Conservation (phyloP, 257 asterid species). For the Leptodermis oblonga region DNA sequence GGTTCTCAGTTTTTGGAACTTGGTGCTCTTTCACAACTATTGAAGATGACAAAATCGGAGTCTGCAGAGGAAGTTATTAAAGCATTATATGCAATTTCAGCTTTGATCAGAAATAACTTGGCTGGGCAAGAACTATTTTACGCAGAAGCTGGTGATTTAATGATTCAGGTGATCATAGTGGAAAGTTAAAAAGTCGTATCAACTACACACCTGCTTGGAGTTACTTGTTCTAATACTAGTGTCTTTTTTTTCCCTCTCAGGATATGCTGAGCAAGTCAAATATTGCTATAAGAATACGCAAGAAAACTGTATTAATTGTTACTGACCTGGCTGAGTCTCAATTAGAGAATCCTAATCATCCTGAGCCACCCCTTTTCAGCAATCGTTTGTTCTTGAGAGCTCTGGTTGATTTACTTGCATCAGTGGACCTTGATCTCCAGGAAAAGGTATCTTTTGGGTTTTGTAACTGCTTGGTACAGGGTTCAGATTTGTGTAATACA, state of each 20-base stretch:
- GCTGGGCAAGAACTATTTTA: constrained; percentile 63
- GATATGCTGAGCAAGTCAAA: constrained; percentile 62
- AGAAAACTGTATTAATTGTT: constrained; percentile 59
- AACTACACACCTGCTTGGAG: background rate
- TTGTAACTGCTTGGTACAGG: background rate
- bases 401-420: constrained; percentile 51
- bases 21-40: constrained; percentile 52
- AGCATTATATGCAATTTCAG: constrained; percentile 77
- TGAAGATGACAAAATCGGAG: constrained; percentile 57
- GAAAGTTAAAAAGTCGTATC: constrained; percentile 11
- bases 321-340: constrained; percentile 62
- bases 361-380: constrained; percentile 45
- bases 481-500: background rate
- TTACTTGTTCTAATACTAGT: background rate
- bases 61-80: constrained; percentile 66
- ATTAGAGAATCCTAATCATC: constrained; percentile 30
- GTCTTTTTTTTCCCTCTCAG: constrained; percentile 31
- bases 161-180: constrained; percentile 69
- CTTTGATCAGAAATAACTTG: constrained; percentile 61
- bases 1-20: constrained; percentile 61
- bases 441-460: constrained; percentile 56
- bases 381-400: constrained; percentile 40
- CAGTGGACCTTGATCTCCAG: constrained; percentile 74
- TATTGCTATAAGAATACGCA: constrained; percentile 58
- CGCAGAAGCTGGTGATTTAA: constrained; percentile 53